Evolutionary conservation across 371 early-diverging fungal species (phyloP).

Genomic region (Fennellomyces sp.): DNA sequence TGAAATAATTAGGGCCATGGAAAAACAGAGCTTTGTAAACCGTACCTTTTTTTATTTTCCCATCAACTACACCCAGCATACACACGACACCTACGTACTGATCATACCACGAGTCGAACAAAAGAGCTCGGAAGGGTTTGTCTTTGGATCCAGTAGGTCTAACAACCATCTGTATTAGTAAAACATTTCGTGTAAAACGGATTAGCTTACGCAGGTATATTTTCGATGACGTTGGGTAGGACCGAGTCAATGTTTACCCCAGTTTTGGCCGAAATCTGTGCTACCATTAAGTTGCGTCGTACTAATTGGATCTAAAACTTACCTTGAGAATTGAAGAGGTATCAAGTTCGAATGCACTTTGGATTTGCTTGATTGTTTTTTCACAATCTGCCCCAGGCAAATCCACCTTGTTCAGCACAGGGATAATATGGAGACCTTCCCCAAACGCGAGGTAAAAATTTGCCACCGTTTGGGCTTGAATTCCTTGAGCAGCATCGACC

Average conservation of each 20-base stretch:
- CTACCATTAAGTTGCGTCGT: background rate
- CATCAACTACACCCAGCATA: constrained; percentile 88
- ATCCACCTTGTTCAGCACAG: constrained; percentile 96
- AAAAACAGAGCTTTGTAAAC: background rate
- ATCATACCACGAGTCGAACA: constrained; percentile 98
- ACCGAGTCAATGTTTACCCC: constrained; percentile 80
- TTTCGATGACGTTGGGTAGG: constrained; percentile 78
- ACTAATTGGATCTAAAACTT: background rate
- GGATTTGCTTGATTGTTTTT: constrained; percentile 76
- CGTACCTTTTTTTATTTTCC: constrained; percentile 74
- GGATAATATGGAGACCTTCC: constrained; percentile 84
- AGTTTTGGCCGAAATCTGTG: constrained; percentile 88
- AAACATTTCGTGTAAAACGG: background rate
- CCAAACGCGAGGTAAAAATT: constrained; percentile 95
- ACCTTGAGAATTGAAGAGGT: constrained; percentile 52
- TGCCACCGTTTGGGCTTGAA: constrained; percentile 96
- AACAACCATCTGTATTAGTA: constrained; percentile 6
- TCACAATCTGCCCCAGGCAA: constrained; percentile 90
- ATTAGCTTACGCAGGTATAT: constrained; percentile 69
- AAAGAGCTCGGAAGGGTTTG: constrained; percentile 78
- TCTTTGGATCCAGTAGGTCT: constrained; percentile 63
- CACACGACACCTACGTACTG: constrained; percentile 94
- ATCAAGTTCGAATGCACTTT: constrained; percentile 86
- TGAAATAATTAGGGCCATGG: background rate
- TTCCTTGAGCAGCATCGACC: constrained; percentile 90